Evolutionary conservation across 148 eudicot genomes (phyloP).

Genomic region (Euryodendron excelsum): DNA sequence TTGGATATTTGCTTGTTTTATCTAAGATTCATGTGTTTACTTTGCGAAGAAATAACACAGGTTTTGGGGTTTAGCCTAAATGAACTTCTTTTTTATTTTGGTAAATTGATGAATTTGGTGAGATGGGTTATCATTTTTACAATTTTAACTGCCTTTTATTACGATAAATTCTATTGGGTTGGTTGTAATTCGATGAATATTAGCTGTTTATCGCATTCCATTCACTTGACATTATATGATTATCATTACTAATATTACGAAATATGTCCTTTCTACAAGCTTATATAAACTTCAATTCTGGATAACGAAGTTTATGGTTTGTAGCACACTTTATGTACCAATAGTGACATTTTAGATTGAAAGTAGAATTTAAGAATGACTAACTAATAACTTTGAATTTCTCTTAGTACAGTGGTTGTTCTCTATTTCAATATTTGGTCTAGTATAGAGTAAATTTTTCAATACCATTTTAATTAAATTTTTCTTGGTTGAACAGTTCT

Average conservation of each 20-base stretch:
- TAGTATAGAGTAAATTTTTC: background rate
- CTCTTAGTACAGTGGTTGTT: background rate
- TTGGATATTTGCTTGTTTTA: slow-evolving; percentile 7
- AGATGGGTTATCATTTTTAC: slow-evolving; percentile 9
- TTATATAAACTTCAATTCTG: background rate
- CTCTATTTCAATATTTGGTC: background rate
- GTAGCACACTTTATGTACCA: background rate
- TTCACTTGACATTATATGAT: background rate
- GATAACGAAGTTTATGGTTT: background rate
- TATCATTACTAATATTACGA: background rate
- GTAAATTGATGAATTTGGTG: slow-evolving; percentile 5
- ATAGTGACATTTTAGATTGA: background rate
- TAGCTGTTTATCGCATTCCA: background rate
- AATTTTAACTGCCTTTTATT: background rate
- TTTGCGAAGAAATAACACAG: too few species aligned
- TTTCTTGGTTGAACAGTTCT: background rate
- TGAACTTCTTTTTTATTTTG: background rate
- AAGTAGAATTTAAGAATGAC: background rate
- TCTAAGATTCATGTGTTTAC: too few species aligned
- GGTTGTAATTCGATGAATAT: background rate
- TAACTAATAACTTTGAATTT: background rate
- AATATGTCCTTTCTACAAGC: background rate
- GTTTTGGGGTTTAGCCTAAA: background rate
- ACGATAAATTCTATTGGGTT: background rate
- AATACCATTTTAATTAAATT: too few species aligned